Conservation (phyloP, 805 yeast genomes). For the Myxozyma melibiosi region DNA sequence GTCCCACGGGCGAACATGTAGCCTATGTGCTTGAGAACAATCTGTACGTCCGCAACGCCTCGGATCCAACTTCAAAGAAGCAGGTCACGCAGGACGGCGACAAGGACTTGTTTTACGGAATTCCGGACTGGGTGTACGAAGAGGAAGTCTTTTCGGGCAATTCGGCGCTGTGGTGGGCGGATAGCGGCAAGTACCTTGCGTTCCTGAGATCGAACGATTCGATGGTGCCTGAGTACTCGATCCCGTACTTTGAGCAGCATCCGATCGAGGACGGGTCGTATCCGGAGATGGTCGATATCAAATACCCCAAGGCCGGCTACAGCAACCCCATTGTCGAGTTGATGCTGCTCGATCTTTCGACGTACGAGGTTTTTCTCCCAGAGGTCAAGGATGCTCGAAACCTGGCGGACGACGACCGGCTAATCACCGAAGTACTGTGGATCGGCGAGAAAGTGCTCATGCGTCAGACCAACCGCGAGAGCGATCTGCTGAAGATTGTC, state of each 20-base stretch:
- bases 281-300: slow-evolving; percentile 62
- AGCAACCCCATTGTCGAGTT: slow-evolving; percentile 69
- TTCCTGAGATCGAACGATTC: slow-evolving; percentile 74
- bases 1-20: slow-evolving; percentile 67
- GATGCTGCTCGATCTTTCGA: slow-evolving; percentile 48
- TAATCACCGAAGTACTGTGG: slow-evolving; percentile 74
- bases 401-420: slow-evolving; percentile 45
- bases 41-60: slow-evolving; percentile 58
- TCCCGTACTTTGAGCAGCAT: slow-evolving; percentile 71
- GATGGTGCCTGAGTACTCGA: slow-evolving; percentile 67
- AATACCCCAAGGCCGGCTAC: slow-evolving; percentile 85
- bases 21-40: slow-evolving; percentile 72
- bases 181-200: slow-evolving; percentile 63
- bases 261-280: slow-evolving; percentile 51
- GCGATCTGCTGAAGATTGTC: slow-evolving; percentile 63
- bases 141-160: slow-evolving; percentile 80
- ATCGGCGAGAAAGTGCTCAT: slow-evolving; percentile 59
- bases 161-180: slow-evolving; percentile 86
- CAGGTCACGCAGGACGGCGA: slow-evolving; percentile 74
- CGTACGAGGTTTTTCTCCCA: slow-evolving; percentile 37
- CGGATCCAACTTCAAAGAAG: slow-evolving; percentile 40
- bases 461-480: slow-evolving; percentile 64
- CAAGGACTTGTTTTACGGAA: slow-evolving; percentile 70
- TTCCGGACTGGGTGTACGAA: slow-evolving; percentile 94
- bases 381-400: slow-evolving; percentile 49